Evolutionary conservation across 306 rosid species (phyloP), one percentile per base, ranked within the genome.

Genomic region (Begonia fuchsioides): DNA sequence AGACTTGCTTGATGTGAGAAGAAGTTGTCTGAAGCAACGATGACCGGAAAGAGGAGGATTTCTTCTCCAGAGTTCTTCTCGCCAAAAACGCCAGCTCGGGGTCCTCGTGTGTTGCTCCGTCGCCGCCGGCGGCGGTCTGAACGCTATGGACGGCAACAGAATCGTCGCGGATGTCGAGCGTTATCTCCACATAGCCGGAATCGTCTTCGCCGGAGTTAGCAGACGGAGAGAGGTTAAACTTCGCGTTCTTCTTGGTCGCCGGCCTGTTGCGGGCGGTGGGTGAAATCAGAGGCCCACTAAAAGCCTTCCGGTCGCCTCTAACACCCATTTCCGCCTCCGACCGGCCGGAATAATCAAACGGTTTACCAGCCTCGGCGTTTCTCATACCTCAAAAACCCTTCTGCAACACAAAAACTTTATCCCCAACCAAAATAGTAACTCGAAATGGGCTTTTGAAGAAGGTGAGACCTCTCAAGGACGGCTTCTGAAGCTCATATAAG

Each of bases 71-170:
- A 17, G 78, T 58, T 53, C 40, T 51, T 60, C 63, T 75, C 2
- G 77, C 76, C 45, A 75, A 59, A 26, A 75, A 49, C 13, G 74
- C 53, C 17, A 75, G 74, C 40, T 75, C 74, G 0, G 77, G 76
- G 19, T 68, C 75, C 15, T 72, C 82, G 2, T 38, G 12, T 10
- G 54, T n/a, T 50, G 47, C 57, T 8, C 61, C 59, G 1, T 54
- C 62, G 13, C 55, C 56, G 0, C 60, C 54, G 0, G 49, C 59
- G 38, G 78, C 57, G 0, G 71, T 50, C 52, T 76, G 78, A n/a
- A 76, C 82, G 43, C 82, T 76, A 68, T 76, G 82, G 15, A 76
- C 78, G 15, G 78, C 79, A 9, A 76, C 82, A 4, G 76, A 58
- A 50, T 76, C 82, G 10, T 72, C 78, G 10, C 56, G 70, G 43